These are phyloP conservation scores for Boechera retrofracta DNA, from an alignment of 345 rosid species.

Conservation along the genomic window DNA sequence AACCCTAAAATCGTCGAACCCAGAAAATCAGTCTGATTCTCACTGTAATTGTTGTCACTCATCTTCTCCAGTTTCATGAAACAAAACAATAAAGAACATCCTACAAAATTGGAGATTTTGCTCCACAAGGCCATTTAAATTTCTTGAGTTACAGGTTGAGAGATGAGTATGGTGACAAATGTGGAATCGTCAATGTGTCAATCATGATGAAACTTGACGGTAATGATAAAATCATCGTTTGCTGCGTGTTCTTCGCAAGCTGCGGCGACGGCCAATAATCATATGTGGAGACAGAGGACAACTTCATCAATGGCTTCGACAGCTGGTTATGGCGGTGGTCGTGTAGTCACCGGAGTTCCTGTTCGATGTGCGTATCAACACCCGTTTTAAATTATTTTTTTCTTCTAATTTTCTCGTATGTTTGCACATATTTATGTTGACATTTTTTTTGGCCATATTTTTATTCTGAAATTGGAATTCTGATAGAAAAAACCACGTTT, in stretches of 20 bases:
- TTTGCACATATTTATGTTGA: constrained; percentile 5
- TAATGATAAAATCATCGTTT: constrained; percentile 16
- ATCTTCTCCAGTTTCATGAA: too few species aligned
- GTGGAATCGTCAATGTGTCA: constrained; percentile 69
- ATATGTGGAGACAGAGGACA: constrained; percentile 32
- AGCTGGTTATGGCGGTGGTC: constrained; percentile 33
- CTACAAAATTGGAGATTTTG: constrained; percentile 44
- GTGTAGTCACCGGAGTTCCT: constrained; percentile 58
- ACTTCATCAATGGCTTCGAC: constrained; percentile 32
- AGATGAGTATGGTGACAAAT: constrained; percentile 50
- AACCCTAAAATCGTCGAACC: too few species aligned
- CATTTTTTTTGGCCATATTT: background rate
- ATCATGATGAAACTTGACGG: constrained; percentile 51
- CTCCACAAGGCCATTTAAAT: constrained; percentile 57
- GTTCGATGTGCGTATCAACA: constrained; percentile 44
- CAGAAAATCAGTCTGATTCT: too few species aligned
- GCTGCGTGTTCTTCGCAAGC: constrained; percentile 32
- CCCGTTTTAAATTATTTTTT: background rate
- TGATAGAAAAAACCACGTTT: background rate
- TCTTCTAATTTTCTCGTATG: background rate
- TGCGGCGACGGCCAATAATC: constrained; percentile 10
- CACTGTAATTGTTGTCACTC: too few species aligned
- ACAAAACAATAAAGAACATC: too few species aligned
- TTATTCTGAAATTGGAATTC: constrained; percentile 7
- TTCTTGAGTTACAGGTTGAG: constrained; percentile 75